phyloP scores from a whole-genome alignment of 352 stramenopile genomes.

The Pythium phragmiticola region DNA sequence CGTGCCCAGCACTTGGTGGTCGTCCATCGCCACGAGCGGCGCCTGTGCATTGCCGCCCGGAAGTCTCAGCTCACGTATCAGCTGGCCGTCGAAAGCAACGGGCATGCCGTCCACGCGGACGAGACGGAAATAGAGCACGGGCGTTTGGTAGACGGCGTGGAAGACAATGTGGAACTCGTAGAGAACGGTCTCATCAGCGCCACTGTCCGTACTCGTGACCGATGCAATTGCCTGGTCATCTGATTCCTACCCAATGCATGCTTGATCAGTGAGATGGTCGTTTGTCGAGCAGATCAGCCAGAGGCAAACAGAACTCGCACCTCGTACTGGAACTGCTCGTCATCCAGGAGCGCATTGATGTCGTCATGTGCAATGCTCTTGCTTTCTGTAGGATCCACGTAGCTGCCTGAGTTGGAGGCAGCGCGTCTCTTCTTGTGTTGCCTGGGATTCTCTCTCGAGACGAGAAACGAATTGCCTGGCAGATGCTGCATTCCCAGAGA shows the following conservation, averaged over 20 bases:
- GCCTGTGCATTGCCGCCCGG: slow-evolving; percentile 34
- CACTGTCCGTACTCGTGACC: background rate
- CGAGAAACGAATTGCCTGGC: slow-evolving; percentile 61
- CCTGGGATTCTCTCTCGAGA: slow-evolving; percentile 45
- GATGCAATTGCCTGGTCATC: background rate
- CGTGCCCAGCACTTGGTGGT: slow-evolving; percentile 64
- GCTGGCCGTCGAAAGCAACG: slow-evolving; percentile 8
- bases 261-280: background rate
- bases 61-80: slow-evolving; percentile 25
- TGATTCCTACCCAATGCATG: background rate
- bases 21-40: slow-evolving; percentile 58
- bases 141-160: slow-evolving; percentile 72
- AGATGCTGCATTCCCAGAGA: slow-evolving; percentile 37
- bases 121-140: slow-evolving; percentile 69
- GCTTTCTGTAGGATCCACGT: background rate
- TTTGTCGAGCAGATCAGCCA: background rate
- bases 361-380: slow-evolving; percentile 5
- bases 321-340: slow-evolving; percentile 8
- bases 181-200: slow-evolving; percentile 32
- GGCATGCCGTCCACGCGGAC: slow-evolving; percentile 41
- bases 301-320: background rate
- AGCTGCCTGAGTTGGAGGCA: background rate
- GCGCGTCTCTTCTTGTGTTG: background rate
- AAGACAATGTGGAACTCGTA: slow-evolving; percentile 84
- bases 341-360: slow-evolving; percentile 20